Evolutionary conservation across 2,329 filamentous ascomycete genomes (phyloP).

Genomic region (Colletotrichum horii): DNA sequence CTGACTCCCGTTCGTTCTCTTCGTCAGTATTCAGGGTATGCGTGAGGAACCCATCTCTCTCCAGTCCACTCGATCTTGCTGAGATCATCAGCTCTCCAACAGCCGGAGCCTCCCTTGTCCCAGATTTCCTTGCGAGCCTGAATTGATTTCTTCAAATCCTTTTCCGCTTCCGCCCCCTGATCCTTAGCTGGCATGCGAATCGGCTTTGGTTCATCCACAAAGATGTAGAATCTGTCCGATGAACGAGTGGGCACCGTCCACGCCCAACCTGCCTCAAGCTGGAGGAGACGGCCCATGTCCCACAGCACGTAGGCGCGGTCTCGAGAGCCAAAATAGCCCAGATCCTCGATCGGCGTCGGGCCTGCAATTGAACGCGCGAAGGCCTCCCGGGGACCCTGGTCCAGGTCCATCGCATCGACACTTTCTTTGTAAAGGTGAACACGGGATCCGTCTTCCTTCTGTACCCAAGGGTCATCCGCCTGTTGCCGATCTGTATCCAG

Average conservation of each 20-base stretch:
- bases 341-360: not conserved
- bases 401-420: not conserved
- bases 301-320: not conserved
- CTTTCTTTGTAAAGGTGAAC: no score
- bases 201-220: not conserved
- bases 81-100: not conserved
- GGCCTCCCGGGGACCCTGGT: not conserved
- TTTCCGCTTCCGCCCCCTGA: not conserved
- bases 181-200: not conserved
- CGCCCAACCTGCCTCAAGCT: not conserved
- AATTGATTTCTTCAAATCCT: fast-evolving
- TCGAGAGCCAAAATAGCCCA: not conserved
- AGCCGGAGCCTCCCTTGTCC: not conserved
- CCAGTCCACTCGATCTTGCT: not conserved
- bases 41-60: not conserved
- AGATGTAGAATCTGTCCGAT: fast-evolving
- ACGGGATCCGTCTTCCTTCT: fast-evolving
- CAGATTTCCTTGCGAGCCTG: not conserved
- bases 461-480: not conserved
- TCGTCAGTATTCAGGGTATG: not conserved
- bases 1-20: fast-evolving
- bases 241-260: fast-evolving
- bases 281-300: not conserved
- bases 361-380: fast-evolving
- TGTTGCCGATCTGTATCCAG: not conserved